Conservation (phyloP, 2,329 filamentous ascomycete species). For the Arthrobotrys pseudoclavata region DNA sequence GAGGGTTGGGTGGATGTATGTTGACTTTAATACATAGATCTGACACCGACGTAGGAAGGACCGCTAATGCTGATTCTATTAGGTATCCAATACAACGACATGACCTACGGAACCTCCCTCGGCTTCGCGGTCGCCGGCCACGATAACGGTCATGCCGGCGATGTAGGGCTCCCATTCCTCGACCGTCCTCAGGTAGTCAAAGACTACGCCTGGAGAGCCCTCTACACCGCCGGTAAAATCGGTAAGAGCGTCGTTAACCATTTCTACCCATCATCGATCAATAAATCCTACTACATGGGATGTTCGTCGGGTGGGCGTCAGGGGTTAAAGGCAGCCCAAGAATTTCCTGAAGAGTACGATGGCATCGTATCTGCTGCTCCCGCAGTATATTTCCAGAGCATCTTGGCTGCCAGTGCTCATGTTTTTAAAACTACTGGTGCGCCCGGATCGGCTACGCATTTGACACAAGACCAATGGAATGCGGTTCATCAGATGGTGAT, state of each 20-base stretch:
- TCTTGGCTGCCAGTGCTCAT: conserved; percentile 60
- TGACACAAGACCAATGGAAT: conserved; percentile 64
- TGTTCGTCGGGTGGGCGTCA: conserved; percentile 70
- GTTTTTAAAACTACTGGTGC: conserved; percentile 64
- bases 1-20: conserved; percentile 51
- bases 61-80: not conserved
- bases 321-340: conserved; percentile 68
- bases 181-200: conserved; percentile 51
- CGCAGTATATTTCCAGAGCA: conserved; percentile 67
- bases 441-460: conserved; percentile 31
- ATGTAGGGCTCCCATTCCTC: conserved; percentile 38
- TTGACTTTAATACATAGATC: not conserved
- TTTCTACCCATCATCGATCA: conserved; percentile 31
- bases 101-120: conserved; percentile 33
- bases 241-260: conserved; percentile 23
- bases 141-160: conserved; percentile 59
- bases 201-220: conserved; percentile 51
- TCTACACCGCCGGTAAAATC: conserved; percentile 31
- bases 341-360: conserved; percentile 69
- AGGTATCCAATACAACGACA: conserved; percentile 49
- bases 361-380: conserved; percentile 69
- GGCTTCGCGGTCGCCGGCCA: conserved; percentile 51
- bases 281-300: conserved; percentile 69
- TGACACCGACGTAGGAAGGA: not conserved
- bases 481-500: conserved; percentile 66